These are phyloP conservation scores for Lentithecium fluviatile DNA, from an alignment of 495 filamentous ascomycete species.

Conservation along the genomic window DNA sequence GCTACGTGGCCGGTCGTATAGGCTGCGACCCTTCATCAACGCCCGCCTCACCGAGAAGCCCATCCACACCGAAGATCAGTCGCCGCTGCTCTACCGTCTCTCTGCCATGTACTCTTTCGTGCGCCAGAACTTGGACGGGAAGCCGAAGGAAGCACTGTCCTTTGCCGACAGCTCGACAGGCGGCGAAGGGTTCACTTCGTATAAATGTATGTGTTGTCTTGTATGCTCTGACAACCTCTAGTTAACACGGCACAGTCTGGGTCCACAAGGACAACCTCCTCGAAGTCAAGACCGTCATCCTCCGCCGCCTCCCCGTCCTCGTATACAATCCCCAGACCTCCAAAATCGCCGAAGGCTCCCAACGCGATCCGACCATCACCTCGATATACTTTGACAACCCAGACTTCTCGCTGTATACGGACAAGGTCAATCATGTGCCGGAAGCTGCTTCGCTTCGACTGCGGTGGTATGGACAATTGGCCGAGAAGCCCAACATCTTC, in stretches of 20 bases:
- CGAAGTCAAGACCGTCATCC: slow-evolving; percentile 91
- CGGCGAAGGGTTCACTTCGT: slow-evolving; percentile 74
- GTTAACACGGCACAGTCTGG: slow-evolving; percentile 62
- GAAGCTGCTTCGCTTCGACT: slow-evolving; percentile 81
- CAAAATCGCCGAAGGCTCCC: slow-evolving; percentile 70
- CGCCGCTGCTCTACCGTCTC: slow-evolving; percentile 81
- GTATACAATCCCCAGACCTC: slow-evolving; percentile 86
- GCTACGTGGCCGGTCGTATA: slow-evolving; percentile 73
- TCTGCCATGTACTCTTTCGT: slow-evolving; percentile 96
- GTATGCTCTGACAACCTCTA: not conserved
- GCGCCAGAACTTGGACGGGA: slow-evolving; percentile 70
- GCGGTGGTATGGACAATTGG: slow-evolving; percentile 87
- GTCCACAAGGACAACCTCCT: slow-evolving; percentile 91
- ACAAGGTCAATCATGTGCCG: slow-evolving; percentile 74
- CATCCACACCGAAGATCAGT: slow-evolving; percentile 95
- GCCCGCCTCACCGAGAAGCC: slow-evolving; percentile 81
- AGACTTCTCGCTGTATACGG: slow-evolving; percentile 77
- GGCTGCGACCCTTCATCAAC: slow-evolving; percentile 84
- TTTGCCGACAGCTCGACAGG: slow-evolving; percentile 45
- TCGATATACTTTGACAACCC: slow-evolving; percentile 93
- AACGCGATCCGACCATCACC: slow-evolving; percentile 85
- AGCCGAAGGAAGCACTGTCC: slow-evolving; percentile 37
- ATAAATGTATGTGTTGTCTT: slow-evolving; percentile 66
- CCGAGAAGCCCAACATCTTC: slow-evolving; percentile 70
- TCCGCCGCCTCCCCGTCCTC: slow-evolving; percentile 83